Conservation (phyloP, 169 alveolate genomes). For the Amoebophrya sp. region DNA sequence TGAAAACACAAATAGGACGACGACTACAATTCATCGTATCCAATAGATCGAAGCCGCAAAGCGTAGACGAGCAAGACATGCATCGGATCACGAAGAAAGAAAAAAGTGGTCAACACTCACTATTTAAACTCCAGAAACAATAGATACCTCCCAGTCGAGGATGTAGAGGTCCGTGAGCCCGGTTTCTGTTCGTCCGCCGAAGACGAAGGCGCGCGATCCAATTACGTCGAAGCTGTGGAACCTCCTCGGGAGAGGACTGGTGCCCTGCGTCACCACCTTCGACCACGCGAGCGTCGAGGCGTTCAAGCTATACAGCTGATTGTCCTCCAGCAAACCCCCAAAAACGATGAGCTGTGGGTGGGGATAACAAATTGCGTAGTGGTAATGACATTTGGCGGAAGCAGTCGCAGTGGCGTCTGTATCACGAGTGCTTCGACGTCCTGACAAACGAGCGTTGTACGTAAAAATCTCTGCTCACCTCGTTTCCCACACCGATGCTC, state of each 20-base stretch:
- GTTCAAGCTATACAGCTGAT: neutral
- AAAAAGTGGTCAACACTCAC: no score
- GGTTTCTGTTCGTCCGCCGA: neutral
- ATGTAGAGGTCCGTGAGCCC: neutral
- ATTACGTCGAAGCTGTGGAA: neutral
- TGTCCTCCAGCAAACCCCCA: neutral
- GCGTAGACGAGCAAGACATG: no score
- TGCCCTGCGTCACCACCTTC: neutral
- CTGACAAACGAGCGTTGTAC: no score
- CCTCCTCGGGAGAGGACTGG: neutral
- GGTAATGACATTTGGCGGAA: no score
- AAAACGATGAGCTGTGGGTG: neutral
- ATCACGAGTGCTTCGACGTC: no score
- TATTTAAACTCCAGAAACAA: no score
- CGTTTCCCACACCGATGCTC: no score
- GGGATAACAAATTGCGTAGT: no score
- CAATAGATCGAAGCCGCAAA: neutral
- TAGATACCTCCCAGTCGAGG: neutral
- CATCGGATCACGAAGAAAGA: no score
- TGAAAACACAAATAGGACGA: neutral
- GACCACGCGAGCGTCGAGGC: neutral
- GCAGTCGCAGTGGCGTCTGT: no score
- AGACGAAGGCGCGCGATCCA: neutral
- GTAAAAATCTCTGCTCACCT: no score
- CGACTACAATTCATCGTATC: neutral